A percentile compares a stretch with the other conserved stretches of the same genome.
Evolutionary conservation across 2,329 filamentous ascomycete genomes (phyloP).

Genomic region (Zopfia rhizophila): DNA sequence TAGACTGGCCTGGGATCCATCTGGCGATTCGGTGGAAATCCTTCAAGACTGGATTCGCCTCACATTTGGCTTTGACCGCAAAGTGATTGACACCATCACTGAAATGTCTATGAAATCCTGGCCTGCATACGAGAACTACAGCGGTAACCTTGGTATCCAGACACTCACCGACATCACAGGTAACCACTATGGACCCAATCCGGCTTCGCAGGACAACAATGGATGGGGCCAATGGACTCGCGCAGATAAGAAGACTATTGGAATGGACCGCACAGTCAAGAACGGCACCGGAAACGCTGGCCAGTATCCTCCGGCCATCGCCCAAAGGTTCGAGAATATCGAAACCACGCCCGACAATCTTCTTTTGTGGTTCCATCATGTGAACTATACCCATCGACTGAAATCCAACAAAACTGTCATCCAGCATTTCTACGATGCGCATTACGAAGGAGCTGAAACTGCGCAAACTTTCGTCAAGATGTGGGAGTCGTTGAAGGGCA

Average conservation of each 20-base stretch:
- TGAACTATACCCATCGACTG: slow-evolving; percentile 71
- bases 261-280: slow-evolving; percentile 76
- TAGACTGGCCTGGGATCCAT: slow-evolving; percentile 72
- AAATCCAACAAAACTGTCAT: slow-evolving; percentile 74
- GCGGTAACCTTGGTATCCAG: slow-evolving; percentile 75
- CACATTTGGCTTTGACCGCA: slow-evolving; percentile 68
- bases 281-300: slow-evolving; percentile 74
- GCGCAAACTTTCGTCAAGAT: slow-evolving; percentile 66
- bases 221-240: slow-evolving; percentile 79
- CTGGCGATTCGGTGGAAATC: slow-evolving; percentile 59
- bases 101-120: slow-evolving; percentile 74
- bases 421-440: slow-evolving; percentile 73
- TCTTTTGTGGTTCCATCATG: slow-evolving; percentile 79
- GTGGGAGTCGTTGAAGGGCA: slow-evolving; percentile 66
- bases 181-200: slow-evolving; percentile 74
- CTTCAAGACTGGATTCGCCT: slow-evolving; percentile 74
- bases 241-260: slow-evolving; percentile 67
- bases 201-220: slow-evolving; percentile 73
- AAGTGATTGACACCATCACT: slow-evolving; percentile 68
- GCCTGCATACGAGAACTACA: slow-evolving; percentile 77
- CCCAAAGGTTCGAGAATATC: slow-evolving; percentile 67
- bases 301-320: slow-evolving; percentile 72
- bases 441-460: slow-evolving; percentile 68
- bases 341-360: slow-evolving; percentile 74
- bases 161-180: slow-evolving; percentile 75